Evolutionary conservation across 768 basidiomycete species (phyloP).

Genomic region (Macrolepiota dolichaula): DNA sequence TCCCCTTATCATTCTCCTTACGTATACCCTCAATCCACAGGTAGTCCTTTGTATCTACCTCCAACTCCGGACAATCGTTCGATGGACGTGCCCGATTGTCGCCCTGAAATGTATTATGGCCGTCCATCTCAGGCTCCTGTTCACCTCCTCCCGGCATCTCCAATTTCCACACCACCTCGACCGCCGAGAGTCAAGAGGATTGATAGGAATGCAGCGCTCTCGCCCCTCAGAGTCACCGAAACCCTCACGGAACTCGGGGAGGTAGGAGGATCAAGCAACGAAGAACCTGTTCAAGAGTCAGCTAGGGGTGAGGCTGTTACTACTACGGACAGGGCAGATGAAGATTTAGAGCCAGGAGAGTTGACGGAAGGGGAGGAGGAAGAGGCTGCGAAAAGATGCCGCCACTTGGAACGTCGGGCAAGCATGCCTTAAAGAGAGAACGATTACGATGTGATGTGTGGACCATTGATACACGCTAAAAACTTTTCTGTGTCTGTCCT

Average conservation of each 20-base stretch:
- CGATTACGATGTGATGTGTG: neutral
- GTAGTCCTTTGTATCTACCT: neutral
- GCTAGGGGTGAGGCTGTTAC: neutral
- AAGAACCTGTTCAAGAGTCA: neutral
- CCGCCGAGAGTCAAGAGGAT: slow-evolving; percentile 2
- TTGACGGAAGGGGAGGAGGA: neutral
- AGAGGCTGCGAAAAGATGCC: neutral
- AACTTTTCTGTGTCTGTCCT: neutral
- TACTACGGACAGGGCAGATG: neutral
- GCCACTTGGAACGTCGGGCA: neutral
- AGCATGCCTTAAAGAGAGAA: slow-evolving; percentile 3
- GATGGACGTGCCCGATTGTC: neutral
- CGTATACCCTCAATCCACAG: neutral
- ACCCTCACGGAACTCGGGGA: neutral
- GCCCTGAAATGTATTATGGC: neutral
- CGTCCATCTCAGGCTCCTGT: neutral
- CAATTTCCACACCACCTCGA: neutral
- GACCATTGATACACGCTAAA: neutral
- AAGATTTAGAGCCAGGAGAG: neutral
- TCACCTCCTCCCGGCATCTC: neutral
- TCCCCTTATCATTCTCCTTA: slow-evolving; percentile 2
- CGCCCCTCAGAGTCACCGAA: neutral
- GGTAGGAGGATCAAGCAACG: neutral
- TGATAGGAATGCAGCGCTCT: neutral
- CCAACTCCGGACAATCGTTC: neutral